Evolutionary conservation across 129 eudicot genomes (phyloP), one percentile per base, ranked within the genome.

Genomic region (Gnaphalium uliginosum): DNA sequence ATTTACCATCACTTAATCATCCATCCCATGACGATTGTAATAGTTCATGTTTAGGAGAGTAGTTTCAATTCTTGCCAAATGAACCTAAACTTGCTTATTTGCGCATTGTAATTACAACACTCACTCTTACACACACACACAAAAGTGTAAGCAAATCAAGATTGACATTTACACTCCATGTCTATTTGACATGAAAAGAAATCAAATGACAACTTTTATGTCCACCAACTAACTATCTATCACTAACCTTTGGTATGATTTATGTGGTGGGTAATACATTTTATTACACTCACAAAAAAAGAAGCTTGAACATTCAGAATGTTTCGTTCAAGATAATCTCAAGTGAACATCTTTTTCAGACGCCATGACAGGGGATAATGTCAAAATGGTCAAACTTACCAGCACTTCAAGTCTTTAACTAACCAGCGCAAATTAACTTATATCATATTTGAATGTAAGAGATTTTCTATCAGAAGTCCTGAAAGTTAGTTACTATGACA

Each of bases 111-210:
- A n/a, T n/a, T n/a, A n/a, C n/a, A n/a, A n/a, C n/a, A n/a, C n/a
- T n/a, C n/a, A n/a, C n/a, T n/a, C n/a, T n/a, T n/a, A n/a, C n/a
- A n/a, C n/a, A n/a, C n/a, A n/a, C n/a, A n/a, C n/a, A n/a, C 56
- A 2, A 9, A 14, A 5, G 56, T 35, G 8, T 27, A 50, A 51
- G 27, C 27, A 33, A 60, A 69, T 65, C 74, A 66, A 66, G 54
- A 76, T 53, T 54, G 66, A 76, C 66, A n/a, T n/a, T n/a, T 4
- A 14, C 3, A 53, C 8, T 60, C 41, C 73, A 64, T n/a, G 27
- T 11, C 46, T 29, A 32, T 32, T 54, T 53, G 43, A 0, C 22
- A 32, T 50, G 53, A 32, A 76, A 61, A 76, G 56, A 66, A 22
- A 66, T 37, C 33, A 69, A 43, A 24, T 77, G 27, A 77, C 1